phyloP scores from a whole-genome alignment of 1,284 basidiomycete genomes.

The Trichosporon sp. region DNA sequence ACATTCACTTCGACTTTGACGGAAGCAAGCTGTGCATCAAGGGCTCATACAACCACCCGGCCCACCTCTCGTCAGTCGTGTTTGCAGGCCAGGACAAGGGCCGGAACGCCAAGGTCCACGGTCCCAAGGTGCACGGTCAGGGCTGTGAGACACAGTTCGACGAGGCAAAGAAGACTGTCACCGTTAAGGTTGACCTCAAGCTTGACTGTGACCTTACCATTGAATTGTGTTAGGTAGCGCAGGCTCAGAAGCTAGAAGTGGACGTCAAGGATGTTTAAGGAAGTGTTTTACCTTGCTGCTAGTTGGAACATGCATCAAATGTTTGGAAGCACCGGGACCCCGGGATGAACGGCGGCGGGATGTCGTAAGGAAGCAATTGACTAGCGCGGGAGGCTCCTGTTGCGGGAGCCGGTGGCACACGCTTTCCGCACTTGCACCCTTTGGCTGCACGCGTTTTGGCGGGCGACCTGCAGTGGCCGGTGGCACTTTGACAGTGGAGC shows the following conservation, averaged over 20 bases:
- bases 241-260: neutral
- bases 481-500: neutral
- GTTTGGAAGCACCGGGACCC: conserved; percentile 7
- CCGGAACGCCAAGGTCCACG: conserved; percentile 22
- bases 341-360: neutral
- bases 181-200: conserved; percentile 15
- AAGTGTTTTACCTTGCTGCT: neutral
- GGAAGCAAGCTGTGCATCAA: conserved; percentile 59
- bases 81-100: conserved; percentile 31
- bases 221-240: neutral
- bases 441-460: neutral
- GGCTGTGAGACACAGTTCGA: conserved; percentile 4
- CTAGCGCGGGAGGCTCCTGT: neutral
- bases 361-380: neutral
- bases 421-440: neutral
- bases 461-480: neutral
- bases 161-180: conserved; percentile 15
- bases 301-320: conserved; percentile 4
- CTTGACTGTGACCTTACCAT: conserved; percentile 9
- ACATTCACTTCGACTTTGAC: conserved; percentile 60
- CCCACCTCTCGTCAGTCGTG: conserved; percentile 26
- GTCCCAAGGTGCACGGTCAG: conserved; percentile 28
- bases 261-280: neutral
- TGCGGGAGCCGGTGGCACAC: conserved; percentile 7
- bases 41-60: conserved; percentile 62